These are phyloP conservation scores for Scheffersomyces segobiensis DNA, from an alignment of 1,139 yeast genomes.

Conservation along the genomic window DNA sequence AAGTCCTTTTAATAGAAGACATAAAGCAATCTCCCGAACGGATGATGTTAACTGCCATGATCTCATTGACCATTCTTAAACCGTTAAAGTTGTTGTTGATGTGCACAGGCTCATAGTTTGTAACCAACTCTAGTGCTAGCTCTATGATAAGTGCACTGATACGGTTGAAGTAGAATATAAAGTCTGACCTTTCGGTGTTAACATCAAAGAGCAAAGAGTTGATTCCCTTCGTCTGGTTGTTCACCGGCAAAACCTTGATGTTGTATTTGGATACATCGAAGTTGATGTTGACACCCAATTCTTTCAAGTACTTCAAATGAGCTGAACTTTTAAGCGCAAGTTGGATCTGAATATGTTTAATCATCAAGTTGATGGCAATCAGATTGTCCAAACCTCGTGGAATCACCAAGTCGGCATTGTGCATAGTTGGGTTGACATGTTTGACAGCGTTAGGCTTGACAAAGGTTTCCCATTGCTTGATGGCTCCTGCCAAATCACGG, in stretches of 20 bases:
- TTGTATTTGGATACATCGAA: slow-evolving; percentile 31
- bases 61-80: slow-evolving; percentile 40
- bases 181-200: slow-evolving; percentile 65
- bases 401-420: slow-evolving; percentile 78
- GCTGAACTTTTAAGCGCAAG: slow-evolving; percentile 60
- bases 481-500: slow-evolving; percentile 76
- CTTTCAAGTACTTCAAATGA: slow-evolving; percentile 62
- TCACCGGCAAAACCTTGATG: slow-evolving; percentile 47
- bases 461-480: slow-evolving; percentile 85
- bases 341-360: slow-evolving; percentile 77
- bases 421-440: slow-evolving; percentile 75
- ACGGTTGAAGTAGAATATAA: slow-evolving; percentile 83
- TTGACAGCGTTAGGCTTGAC: slow-evolving; percentile 91
- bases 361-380: slow-evolving; percentile 77
- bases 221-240: slow-evolving; percentile 72
- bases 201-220: slow-evolving; percentile 66
- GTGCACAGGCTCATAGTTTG: slow-evolving; percentile 24
- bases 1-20: slow-evolving; percentile 68
- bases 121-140: slow-evolving; percentile 56
- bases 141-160: slow-evolving; percentile 70
- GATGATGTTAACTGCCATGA: slow-evolving; percentile 76
- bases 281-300: slow-evolving; percentile 47
- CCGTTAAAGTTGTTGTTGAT: slow-evolving; percentile 35
- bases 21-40: slow-evolving; percentile 94
- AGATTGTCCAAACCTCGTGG: slow-evolving; percentile 86